Conservation (phyloP, 78 protist genomes). For the Anaeramoeba ignava region DNA sequence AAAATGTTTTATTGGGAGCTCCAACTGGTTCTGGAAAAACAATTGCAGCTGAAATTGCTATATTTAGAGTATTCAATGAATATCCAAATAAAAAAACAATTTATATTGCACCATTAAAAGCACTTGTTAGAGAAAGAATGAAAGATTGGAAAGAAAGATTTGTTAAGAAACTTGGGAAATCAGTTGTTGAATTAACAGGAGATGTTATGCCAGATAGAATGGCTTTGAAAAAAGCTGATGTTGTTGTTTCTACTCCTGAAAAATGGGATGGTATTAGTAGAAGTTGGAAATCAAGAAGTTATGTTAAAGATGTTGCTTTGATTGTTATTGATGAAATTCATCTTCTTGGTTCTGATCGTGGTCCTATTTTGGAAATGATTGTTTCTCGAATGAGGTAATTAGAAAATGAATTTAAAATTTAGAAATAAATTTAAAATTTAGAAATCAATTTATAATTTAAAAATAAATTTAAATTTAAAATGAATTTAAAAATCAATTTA, state of each 20-base stretch:
- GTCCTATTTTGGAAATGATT: background rate
- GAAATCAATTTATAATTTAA: too few relatives aligned
- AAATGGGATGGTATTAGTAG: conserved; percentile 93
- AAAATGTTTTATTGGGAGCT: conserved; percentile 90
- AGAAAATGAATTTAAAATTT: too few relatives aligned
- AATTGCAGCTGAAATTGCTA: conserved; percentile 88
- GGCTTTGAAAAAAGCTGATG: conserved; percentile 58
- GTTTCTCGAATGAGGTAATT: background rate
- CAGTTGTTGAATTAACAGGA: conserved; percentile 91
- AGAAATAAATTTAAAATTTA: too few relatives aligned
- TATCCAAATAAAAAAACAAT: conserved; percentile 57
- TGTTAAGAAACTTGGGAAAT: conserved; percentile 40
- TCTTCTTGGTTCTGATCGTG: background rate
- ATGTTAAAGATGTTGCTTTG: conserved; percentile 38
- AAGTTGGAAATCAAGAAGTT: background rate
- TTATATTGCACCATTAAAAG: conserved; percentile 98
- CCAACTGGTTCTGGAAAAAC: conserved; percentile 98
- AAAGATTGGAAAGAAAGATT: conserved; percentile 79
- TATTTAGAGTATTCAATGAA: conserved; percentile 48
- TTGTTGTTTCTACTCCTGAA: conserved; percentile 96
- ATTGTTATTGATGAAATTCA: conserved; percentile 90
- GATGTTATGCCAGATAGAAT: conserved; percentile 12
- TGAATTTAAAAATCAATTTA: too few relatives aligned
- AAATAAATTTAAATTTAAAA: too few relatives aligned
- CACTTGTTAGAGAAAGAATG: conserved; percentile 95